Evolutionary conservation across 176 grass and related monocot genomes (phyloP), one percentile per base, ranked within the genome.

Genomic region (Oryza officinalis): DNA sequence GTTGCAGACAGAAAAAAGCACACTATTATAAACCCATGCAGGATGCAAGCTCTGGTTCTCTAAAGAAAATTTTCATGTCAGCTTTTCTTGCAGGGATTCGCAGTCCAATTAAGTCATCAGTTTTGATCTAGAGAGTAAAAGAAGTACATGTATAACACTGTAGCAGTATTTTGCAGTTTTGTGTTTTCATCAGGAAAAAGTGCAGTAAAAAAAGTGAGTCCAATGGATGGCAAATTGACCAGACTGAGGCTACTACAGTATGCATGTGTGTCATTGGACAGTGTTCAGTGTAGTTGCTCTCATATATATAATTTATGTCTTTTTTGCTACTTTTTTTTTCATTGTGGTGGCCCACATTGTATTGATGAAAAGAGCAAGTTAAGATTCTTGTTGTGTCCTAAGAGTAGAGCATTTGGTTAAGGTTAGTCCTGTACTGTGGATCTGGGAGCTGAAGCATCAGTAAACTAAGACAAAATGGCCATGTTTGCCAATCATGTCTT

Each of bases 331-430:
- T 77, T 81, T 54, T 77, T 77, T 81, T 65, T 18, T 37, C 47
- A 72, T 4, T n/a, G 73, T 68, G 83, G 75, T 67, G 86, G 63
- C 27, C 82, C 79, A 85, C 68, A 74, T 27, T 63, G 72, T 65
- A 83, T 43, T 85, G 90, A 88, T 89, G 79, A 22, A 82, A 75
- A 88, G 75, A 86, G 78, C 79, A 83, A 71, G 82, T 54, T 88
- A 26, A 89, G 90, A 89, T 92, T 92, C 86, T 79, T 86, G 54
- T 64, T 92, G 90, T 11, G 78, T 86, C 90, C 90, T 79, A 69
- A 37, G 63, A 79, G 38, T 54, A 86, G 18, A 83, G 75, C 90
- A 88, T 85, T 85, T 85, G 86, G 85, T 78, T 82, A 85, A 81
- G 85, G 76, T 67, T 78, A 72, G 52, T 14, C 20, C 41, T 68